Base-by-base conservation (phyloP, 225 moss, liverwort and hornwort species). In the Pleurozium schreberi region DNA sequence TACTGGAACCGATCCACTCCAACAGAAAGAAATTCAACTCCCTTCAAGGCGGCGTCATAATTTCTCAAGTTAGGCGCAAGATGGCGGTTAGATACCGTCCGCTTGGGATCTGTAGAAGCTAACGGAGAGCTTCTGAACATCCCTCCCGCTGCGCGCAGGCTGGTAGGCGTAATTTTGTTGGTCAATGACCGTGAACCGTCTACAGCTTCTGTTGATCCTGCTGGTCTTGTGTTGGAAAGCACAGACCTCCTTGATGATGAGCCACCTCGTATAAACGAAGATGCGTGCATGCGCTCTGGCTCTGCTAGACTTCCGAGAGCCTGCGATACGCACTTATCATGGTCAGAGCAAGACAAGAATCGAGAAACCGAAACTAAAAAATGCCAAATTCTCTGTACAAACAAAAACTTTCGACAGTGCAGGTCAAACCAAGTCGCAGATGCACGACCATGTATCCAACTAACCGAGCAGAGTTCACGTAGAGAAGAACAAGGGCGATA, bases 1-100 rank as follows among this genome's bases (percentile, higher is more conserved):
- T 49, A 93, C 90, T 95, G 90, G 84, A 93, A 95, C 84, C 84
- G 90, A 90, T 93, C 93, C 95, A 95, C 87, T 82, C 92, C 95
- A 93, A 90, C 91, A 91, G 92, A 94, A 89, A 93, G 91, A 93
- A 94, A 95, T 84, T 96, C 92, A 92, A 96, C 89, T 92, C 89
- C 95, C 88, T 93, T 90, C 90, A 95, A 90, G 87, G 92, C 91
- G 84, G 88, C 94, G 88, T 95, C 94, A 94, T 93, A 89, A 69
- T 91, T 93, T 92, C 91, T 81, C 61, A 93, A 85, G 86, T 86
- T 92, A 93, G 92, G 89, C 88, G 88, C 91, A 91, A 87, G 91
- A 95, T 95, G 94, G 93, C 89, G 89, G 89, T 93, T 93, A 95
- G 94, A 93, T 96, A 98, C 96, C 98, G 96, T 97, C 94, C 94